Evolutionary conservation across 305 asterid genomes (phyloP), one percentile per base, ranked within the genome.

Genomic region (Solanum aculeatissimum): DNA sequence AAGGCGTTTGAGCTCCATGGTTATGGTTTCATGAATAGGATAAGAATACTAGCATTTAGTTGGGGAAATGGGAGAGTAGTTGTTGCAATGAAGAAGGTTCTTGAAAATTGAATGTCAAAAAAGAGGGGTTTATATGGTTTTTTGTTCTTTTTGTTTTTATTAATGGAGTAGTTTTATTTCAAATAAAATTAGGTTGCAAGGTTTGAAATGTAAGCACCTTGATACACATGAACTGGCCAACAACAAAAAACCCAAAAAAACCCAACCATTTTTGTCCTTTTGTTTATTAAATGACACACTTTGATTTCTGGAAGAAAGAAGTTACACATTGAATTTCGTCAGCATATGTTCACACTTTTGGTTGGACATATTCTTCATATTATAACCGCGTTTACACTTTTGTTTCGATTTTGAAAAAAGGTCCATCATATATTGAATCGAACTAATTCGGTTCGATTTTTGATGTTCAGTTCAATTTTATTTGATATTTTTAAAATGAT

Each of bases 1-100:
- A 12, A 94, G 84, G 82, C 88, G 89, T 87, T 91, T 95, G 27
- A 92, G 74, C 79, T 92, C 93, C 99, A 96, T 96, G 62, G 65
- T 49, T 71, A 65, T 15, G n/a, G 47, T 38, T 35, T 40, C 35
- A 70, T 68, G 49, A 70, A 70, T n/a, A 7, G 43, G 79, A 53
- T 45, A 74, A 49, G 88, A 21, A 72, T 15, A 74, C 35, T 27
- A 12, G 49, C 57, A 85, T 79, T 42, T 62, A 83, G 13, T 80
- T 77, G 82, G 29, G 85, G 49, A 71, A 19, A 49, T 80, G 74
- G 70, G 15, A 23, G n/a, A 10, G n/a, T 40, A 49, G 43, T 43
- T n/a, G 83, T 47, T 32, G 35, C 38, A 69, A 69, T 69, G 49
- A 35, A 3, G 11, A 77, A 38, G 57, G 18, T 58, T 82, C 69